Percentiles rank a stretch among this genome's conserved stretches.
These are phyloP conservation scores for Trypanosoma rangeli DNA, from an alignment of 208 protist genomes.

Conservation along the genomic window DNA sequence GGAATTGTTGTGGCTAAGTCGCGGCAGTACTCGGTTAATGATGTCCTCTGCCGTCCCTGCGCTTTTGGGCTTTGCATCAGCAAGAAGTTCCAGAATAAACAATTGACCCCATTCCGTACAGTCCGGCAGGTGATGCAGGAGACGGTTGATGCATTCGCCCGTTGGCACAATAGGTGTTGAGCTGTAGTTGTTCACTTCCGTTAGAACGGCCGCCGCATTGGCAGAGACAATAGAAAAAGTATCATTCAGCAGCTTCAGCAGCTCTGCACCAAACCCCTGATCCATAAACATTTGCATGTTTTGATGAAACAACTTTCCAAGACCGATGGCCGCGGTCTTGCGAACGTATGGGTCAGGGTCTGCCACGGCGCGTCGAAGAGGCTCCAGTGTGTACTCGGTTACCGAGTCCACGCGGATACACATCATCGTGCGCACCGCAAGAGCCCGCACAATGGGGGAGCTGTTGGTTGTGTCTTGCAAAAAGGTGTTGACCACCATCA, in stretches of 20 bases:
- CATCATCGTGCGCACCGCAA: conserved; percentile 99
- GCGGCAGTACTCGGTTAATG: conserved; percentile 93
- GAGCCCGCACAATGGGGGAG: conserved; percentile 97
- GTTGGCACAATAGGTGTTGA: conserved; percentile 47
- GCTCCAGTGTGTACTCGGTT: conserved; percentile 98
- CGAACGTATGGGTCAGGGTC: conserved; percentile 99
- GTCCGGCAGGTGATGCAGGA: conserved; percentile 95
- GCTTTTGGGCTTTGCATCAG: conserved; percentile 61
- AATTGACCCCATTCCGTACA: conserved; percentile 99
- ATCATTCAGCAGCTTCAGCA: conserved; percentile 95
- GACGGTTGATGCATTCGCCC: conserved; percentile 87
- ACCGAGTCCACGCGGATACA: conserved; percentile 98
- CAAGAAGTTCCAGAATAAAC: conserved; percentile 97
- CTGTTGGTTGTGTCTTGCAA: conserved; percentile 93
- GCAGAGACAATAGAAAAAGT: conserved; percentile 97
- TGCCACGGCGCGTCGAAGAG: conserved; percentile 87
- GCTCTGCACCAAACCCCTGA: conserved; percentile 87
- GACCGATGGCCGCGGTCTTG: conserved; percentile 98
- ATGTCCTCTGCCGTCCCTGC: conserved; percentile 87
- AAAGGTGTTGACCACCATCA: conserved; percentile 99
- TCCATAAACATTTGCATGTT: conserved; percentile 95
- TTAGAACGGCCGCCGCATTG: conserved; percentile 97
- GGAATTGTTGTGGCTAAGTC: conserved; percentile 97
- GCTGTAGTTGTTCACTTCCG: conserved; percentile 90
- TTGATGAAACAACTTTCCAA: conserved; percentile 99